Percentiles rank a stretch among this genome's conserved stretches.
phyloP scores from a whole-genome alignment of 2,329 filamentous ascomycete species.

The Nannizziopsis arthrosporioides region DNA sequence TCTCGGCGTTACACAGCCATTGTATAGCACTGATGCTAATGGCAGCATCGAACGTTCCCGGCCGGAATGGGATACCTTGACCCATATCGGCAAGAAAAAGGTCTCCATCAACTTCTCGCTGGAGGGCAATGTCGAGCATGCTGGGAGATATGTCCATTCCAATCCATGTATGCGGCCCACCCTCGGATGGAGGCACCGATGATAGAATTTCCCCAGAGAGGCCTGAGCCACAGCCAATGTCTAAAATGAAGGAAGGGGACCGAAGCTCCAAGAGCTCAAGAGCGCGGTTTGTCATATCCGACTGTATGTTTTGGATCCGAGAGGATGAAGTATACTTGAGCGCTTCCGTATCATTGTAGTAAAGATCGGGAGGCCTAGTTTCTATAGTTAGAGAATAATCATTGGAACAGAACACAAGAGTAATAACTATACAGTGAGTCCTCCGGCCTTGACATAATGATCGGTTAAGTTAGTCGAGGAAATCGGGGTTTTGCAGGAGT shows the following conservation, averaged over 20 bases:
- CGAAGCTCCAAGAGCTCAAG: slow-evolving; percentile 78
- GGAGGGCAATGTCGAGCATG: slow-evolving; percentile 94
- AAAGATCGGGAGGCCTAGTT: slow-evolving; percentile 76
- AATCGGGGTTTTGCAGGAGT: neutral
- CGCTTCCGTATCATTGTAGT: slow-evolving; percentile 92
- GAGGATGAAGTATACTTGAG: slow-evolving; percentile 96
- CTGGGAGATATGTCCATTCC: slow-evolving; percentile 89
- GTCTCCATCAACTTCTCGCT: slow-evolving; percentile 85
- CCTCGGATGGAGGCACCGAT: slow-evolving; percentile 53
- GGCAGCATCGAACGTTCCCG: slow-evolving; percentile 86
- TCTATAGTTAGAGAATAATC: neutral
- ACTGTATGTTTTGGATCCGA: slow-evolving; percentile 90
- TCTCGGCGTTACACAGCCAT: slow-evolving; percentile 95
- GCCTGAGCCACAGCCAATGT: slow-evolving; percentile 91
- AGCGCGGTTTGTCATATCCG: slow-evolving; percentile 84
- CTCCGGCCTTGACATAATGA: slow-evolving; percentile 88
- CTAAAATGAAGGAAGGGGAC: slow-evolving; percentile 75
- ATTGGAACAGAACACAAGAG: neutral
- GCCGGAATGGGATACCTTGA: slow-evolving; percentile 85
- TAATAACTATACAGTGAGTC: slow-evolving; percentile 61
- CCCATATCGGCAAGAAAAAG: slow-evolving; percentile 90
- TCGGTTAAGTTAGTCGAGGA: slow-evolving; percentile 9
- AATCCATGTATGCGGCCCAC: slow-evolving; percentile 87
- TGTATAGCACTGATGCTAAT: slow-evolving; percentile 95
- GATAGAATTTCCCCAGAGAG: slow-evolving; percentile 90